These are phyloP conservation scores for Penicillium sp. DNA, from an alignment of 2,329 filamentous ascomycete genomes.

Conservation along the genomic window DNA sequence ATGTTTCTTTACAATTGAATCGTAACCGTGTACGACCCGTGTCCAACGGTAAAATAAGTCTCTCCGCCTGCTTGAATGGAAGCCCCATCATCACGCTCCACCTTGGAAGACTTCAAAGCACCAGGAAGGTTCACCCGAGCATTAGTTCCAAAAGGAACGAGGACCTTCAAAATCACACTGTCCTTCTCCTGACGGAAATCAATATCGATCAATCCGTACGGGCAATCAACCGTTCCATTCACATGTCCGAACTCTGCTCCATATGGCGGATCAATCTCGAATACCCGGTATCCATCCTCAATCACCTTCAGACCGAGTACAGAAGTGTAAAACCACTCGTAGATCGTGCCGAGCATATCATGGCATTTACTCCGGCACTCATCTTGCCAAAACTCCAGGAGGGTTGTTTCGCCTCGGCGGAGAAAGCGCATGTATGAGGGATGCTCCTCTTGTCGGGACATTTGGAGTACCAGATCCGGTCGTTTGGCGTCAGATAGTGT, in stretches of 20 bases:
- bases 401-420: slow-evolving; percentile 59
- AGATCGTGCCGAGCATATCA: slow-evolving; percentile 52
- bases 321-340: slow-evolving; percentile 51
- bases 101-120: neutral
- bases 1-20: neutral
- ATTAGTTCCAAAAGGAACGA: neutral
- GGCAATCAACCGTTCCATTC: slow-evolving; percentile 22
- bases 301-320: slow-evolving; percentile 42
- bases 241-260: slow-evolving; percentile 41
- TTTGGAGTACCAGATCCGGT: slow-evolving; percentile 23
- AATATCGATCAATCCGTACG: slow-evolving; percentile 20
- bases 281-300: slow-evolving; percentile 43
- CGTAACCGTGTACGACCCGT: neutral
- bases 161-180: neutral
- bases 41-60: neutral
- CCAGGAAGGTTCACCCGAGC: neutral
- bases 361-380: slow-evolving; percentile 73
- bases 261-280: slow-evolving; percentile 42
- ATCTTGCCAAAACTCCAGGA: slow-evolving; percentile 80
- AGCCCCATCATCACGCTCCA: neutral
- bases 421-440: slow-evolving; percentile 53
- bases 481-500: slow-evolving; percentile 22
- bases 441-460: slow-evolving; percentile 51
- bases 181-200: slow-evolving; percentile 2
- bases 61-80: neutral